Base-by-base conservation (phyloP, 139 green algal genomes). In the Auxenochlorella pyrenoidosa region DNA sequence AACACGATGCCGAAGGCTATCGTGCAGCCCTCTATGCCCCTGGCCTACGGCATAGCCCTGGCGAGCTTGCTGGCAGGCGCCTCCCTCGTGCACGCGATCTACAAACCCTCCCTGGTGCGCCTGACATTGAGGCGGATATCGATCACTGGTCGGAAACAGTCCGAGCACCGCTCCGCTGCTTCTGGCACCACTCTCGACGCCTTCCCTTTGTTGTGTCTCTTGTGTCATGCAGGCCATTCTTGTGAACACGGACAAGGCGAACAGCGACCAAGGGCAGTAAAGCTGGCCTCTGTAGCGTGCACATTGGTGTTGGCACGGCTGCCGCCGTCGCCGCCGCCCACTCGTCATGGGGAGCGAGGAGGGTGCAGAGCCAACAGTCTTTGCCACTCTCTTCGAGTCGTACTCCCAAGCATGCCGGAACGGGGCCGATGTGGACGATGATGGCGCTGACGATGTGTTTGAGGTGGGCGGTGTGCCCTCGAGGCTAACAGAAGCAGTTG, bases 81-180 rank as follows among this genome's bases (percentile, higher is more conserved):
- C 8, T 83, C 93, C 15, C 85, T 96, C 1, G 94, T 98, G 59
- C 96, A 99, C 87, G 90, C 93, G 43, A 90, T 97, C 34, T 95
- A 95, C 84, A 94, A 95, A 70, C 96, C 96, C 8, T 95, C 98
- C 77, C 85, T 99, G 91, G 94, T 96, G 60, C 73, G 84, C 38
- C 43, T 34, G 32, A 10, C 19, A 16, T 34, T 38, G 5, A 8
- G 3, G n/a, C 36, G 28, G 5, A 83, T 24, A 47, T 2, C 19
- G 22, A 36, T 73, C 43, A 58, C 24, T 13, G n/a, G 3, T 4
- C 44, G 43, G 32, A 26, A 0, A 13, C n/a, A 28, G 28, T 16
- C n/a, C 2, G 36, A 12, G 28, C 44, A 19, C 8, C n/a, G 34
- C 15, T 18, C 22, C 40, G 21, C 19, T 34, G 38, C 38, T 18